phyloP scores from a whole-genome alignment of 192 early-diverging fungal genomes.

The Coemansia umbellata region DNA sequence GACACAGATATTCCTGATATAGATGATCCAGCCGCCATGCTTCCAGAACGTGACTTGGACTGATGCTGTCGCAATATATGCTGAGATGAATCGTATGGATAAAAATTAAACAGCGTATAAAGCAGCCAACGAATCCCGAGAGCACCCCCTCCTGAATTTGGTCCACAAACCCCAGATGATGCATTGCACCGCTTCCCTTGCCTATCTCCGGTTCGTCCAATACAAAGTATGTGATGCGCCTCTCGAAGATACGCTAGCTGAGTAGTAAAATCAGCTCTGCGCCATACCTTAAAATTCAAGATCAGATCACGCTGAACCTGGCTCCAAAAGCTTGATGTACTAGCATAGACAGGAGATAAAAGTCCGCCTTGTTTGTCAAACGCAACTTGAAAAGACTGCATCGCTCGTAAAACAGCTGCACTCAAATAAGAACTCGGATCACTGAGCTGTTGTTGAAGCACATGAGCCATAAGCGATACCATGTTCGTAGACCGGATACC shows the following conservation, averaged over 20 bases:
- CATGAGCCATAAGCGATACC: constrained; percentile 22
- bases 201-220: constrained; percentile 19
- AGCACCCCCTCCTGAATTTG: neutral
- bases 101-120: constrained; percentile 31
- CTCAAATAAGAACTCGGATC: constrained; percentile 15
- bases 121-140: constrained; percentile 39
- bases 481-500: constrained; percentile 15
- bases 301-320: constrained; percentile 31
- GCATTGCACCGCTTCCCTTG: constrained; percentile 30
- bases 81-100: constrained; percentile 42
- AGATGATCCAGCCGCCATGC: constrained; percentile 8
- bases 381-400: constrained; percentile 26
- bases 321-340: constrained; percentile 26
- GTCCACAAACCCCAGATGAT: constrained; percentile 15
- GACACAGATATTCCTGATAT: neutral
- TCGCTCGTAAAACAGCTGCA: constrained; percentile 25
- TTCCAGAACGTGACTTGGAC: neutral
- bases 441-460: constrained; percentile 12
- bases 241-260: constrained; percentile 27
- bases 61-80: constrained; percentile 27
- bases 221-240: constrained; percentile 18
- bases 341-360: constrained; percentile 11
- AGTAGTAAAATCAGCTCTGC: constrained; percentile 10
- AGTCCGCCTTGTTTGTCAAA: constrained; percentile 36
- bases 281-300: constrained; percentile 34